These are phyloP conservation scores for Pythium aphanidermatum DNA, from an alignment of 352 stramenopile species.

Conservation along the genomic window DNA sequence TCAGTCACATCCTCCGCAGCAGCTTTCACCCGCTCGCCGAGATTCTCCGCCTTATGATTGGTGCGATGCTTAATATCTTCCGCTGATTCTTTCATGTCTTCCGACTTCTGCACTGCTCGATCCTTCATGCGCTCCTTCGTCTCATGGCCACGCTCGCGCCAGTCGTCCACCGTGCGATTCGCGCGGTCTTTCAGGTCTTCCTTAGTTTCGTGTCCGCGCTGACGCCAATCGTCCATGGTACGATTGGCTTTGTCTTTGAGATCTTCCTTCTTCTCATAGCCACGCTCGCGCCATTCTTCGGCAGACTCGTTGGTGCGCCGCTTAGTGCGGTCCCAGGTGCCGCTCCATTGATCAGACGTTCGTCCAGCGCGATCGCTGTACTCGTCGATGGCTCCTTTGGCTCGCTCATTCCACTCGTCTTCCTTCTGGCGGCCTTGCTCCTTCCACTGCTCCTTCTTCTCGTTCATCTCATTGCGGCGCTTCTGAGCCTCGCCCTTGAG, in stretches of 20 bases:
- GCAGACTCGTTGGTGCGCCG: constrained; percentile 15
- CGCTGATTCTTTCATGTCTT: constrained; percentile 25
- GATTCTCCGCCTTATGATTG: constrained; percentile 18
- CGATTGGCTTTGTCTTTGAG: constrained; percentile 21
- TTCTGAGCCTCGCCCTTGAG: constrained; percentile 15
- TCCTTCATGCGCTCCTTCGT: constrained; percentile 27
- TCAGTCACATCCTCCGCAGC: constrained; percentile 21
- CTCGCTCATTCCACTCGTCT: constrained; percentile 17
- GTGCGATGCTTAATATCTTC: constrained; percentile 19
- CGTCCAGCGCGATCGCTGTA: constrained; percentile 3
- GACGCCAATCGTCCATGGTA: constrained; percentile 19
- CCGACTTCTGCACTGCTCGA: constrained; percentile 26
- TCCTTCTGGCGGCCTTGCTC: constrained; percentile 26
- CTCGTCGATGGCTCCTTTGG: background rate
- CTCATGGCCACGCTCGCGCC: constrained; percentile 21
- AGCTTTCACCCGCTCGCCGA: constrained; percentile 18
- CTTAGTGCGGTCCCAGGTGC: constrained; percentile 9
- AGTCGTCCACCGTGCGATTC: constrained; percentile 18
- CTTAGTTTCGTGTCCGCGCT: constrained; percentile 22
- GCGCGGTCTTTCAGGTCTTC: constrained; percentile 31
- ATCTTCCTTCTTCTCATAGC: constrained; percentile 22
- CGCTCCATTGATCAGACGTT: constrained; percentile 7
- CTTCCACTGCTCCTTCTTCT: constrained; percentile 23
- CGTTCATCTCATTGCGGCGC: constrained; percentile 25
- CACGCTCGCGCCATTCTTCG: constrained; percentile 19